phyloP scores from a whole-genome alignment of 805 yeast genomes.

The Candida morakotiae region DNA sequence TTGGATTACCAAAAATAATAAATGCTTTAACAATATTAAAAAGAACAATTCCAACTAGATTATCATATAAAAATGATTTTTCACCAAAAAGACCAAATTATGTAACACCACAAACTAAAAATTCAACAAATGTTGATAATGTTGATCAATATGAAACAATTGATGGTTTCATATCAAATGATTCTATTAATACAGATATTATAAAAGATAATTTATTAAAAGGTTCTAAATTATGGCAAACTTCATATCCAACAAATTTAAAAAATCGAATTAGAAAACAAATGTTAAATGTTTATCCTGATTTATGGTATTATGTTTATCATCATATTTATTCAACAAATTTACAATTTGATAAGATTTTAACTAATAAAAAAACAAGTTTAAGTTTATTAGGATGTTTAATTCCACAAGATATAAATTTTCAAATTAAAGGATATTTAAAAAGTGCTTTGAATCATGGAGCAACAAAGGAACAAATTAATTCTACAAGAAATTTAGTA shows the following conservation, averaged over 20 bases:
- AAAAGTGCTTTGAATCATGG: slow-evolving; percentile 83
- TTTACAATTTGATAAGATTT: slow-evolving; percentile 60
- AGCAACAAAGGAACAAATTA: slow-evolving; percentile 58
- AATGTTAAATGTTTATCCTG: slow-evolving; percentile 75
- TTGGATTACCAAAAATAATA: slow-evolving; percentile 82
- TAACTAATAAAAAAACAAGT: slow-evolving; percentile 68
- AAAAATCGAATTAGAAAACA: slow-evolving; percentile 63
- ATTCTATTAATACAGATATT: slow-evolving; percentile 24
- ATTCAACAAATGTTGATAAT: too few species aligned
- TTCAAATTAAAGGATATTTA: slow-evolving; percentile 87
- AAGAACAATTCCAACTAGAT: slow-evolving; percentile 55
- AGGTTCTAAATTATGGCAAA: slow-evolving; percentile 69
- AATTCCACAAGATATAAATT: slow-evolving; percentile 90
- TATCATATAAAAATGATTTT: slow-evolving; percentile 15
- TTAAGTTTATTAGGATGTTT: slow-evolving; percentile 75
- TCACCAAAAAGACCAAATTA: slow-evolving; percentile 25
- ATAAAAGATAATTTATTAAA: slow-evolving; percentile 30
- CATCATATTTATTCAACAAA: slow-evolving; percentile 76
- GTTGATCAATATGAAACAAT: slow-evolving; percentile 28
- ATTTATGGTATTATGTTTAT: slow-evolving; percentile 69
- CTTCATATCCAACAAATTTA: slow-evolving; percentile 70
- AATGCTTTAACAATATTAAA: slow-evolving; percentile 69
- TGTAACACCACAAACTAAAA: slow-evolving; percentile 26
- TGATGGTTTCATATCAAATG: slow-evolving; percentile 36
- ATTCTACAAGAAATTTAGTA: slow-evolving; percentile 56